Evolutionary conservation across 148 eudicot species (phyloP).

Genomic region (Chenopodium suecicum): DNA sequence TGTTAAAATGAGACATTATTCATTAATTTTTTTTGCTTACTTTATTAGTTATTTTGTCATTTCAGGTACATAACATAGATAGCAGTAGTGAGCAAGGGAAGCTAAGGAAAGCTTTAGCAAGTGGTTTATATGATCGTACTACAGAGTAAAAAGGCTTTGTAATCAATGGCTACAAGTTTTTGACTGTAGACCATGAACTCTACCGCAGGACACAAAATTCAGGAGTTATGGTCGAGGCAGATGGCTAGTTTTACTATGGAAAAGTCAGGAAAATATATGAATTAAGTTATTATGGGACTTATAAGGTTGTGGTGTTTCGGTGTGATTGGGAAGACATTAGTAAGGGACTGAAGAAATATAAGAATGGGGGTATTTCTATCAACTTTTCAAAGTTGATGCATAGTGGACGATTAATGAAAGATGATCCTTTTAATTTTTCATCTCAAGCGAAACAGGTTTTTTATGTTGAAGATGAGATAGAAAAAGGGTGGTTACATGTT

Average conservation of each 20-base stretch:
- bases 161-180: slow-evolving; percentile 21
- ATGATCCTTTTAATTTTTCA: slow-evolving; percentile 14
- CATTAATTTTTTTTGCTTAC: neutral
- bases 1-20: too few relatives aligned
- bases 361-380: slow-evolving; percentile 9
- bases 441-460: neutral
- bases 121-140: neutral
- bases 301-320: slow-evolving; percentile 7
- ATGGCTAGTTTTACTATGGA: slow-evolving; percentile 14
- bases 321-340: slow-evolving; percentile 19
- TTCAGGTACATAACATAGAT: slow-evolving; percentile 5
- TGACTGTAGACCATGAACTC: neutral
- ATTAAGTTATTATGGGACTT: slow-evolving; percentile 15
- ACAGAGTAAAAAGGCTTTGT: neutral
- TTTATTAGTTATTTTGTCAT: neutral
- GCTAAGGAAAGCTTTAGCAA: neutral
- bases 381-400: neutral
- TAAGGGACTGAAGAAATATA: neutral
- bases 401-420: neutral
- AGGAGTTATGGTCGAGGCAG: slow-evolving; percentile 16
- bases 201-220: slow-evolving; percentile 12
- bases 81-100: neutral
- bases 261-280: slow-evolving; percentile 11
- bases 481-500: too few relatives aligned
- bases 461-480: neutral